phyloP scores from a whole-genome alignment of 805 yeast species.

The Wickerhamomyces xylosicus region DNA sequence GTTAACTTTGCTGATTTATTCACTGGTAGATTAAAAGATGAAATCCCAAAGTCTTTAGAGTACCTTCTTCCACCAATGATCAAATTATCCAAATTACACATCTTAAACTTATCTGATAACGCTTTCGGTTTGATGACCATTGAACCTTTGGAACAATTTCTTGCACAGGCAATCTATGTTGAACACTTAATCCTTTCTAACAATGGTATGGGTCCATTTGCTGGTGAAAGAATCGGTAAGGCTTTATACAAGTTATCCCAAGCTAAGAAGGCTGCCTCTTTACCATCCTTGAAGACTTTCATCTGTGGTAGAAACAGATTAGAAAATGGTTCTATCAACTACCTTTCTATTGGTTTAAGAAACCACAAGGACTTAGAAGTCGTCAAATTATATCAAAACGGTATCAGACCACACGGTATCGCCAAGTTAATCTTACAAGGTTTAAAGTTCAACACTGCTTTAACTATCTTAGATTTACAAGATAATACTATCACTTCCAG shows the following conservation, averaged over 20 bases:
- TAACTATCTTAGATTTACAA: conserved; percentile 75
- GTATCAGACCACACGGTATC: conserved; percentile 92
- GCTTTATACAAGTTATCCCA: conserved; percentile 64
- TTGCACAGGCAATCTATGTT: conserved; percentile 65
- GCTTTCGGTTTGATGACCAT: conserved; percentile 96
- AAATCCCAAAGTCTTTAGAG: conserved; percentile 78
- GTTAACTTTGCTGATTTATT: conserved; percentile 86
- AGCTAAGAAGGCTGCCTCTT: conserved; percentile 41
- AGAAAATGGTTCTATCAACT: conserved; percentile 87
- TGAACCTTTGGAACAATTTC: conserved; percentile 73
- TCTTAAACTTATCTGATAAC: conserved; percentile 83
- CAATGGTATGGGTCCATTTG: conserved; percentile 97
- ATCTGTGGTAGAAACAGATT: conserved; percentile 96
- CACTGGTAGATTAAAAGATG: conserved; percentile 91
- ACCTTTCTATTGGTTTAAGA: conserved; percentile 76
- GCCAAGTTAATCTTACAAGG: conserved; percentile 66
- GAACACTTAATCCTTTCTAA: conserved; percentile 85
- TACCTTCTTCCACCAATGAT: conserved; percentile 65
- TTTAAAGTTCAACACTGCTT: conserved; percentile 44
- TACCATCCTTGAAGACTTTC: conserved; percentile 62
- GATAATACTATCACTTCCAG: conserved; percentile 83
- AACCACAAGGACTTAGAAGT: conserved; percentile 66
- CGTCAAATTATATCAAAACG: conserved; percentile 86
- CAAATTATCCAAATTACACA: conserved; percentile 54
- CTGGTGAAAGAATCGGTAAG: conserved; percentile 89